Base-by-base conservation (phyloP, 805 yeast species). In the Metschnikowia dekortorum region DNA sequence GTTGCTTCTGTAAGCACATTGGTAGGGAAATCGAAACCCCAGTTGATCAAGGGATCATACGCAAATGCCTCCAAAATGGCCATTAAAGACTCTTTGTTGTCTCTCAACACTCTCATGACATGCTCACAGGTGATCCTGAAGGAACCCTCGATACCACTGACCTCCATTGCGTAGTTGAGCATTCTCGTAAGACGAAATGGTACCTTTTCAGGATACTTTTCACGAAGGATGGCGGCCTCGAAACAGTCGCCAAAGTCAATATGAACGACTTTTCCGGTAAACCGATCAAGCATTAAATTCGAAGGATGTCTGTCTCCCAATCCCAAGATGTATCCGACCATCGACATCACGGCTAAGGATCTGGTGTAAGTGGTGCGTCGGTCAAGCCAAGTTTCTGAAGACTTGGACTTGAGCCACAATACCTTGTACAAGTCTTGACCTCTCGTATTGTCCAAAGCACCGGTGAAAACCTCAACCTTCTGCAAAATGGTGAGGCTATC, bases 161-260 rank as follows among this genome's bases (percentile, higher is more conserved):
- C 98, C 66, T 95, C 99, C 97, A 94, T 92, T 0, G 98, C 99
- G 66, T 90, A 90, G 22, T 95, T 90, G 56, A 95, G 76, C 99
- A 94, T 94, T 67, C 99, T 77, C 0, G 99, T 94, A 51, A 94
- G 77, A 66, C 99, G 79, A 74, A 94, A 94, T 7, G 99, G 99
- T 26, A 94, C 99, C 66, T 91, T 92, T 62, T 94, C 99, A 0
- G 99, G 99, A 67, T 87, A 95, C 65, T 94, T 94, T 59, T 95
- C 99, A 58, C 99, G 81, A 53, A 94, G 71, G 45, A 92, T 90
- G 0, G 99, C 99, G 2, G 98, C 97, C 66, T 94, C 99, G 63
- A 94, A 94, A 79, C 99, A 94, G 66, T 94, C 99, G 57, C 99
- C 99, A 69, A 92, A 94, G 76, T 94, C 99, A 69, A 94, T 92